A percentile compares a stretch with the other conserved stretches of the same genome.
Conservation (phyloP, 352 stramenopile species). For the Phytophthora sp. region DNA sequence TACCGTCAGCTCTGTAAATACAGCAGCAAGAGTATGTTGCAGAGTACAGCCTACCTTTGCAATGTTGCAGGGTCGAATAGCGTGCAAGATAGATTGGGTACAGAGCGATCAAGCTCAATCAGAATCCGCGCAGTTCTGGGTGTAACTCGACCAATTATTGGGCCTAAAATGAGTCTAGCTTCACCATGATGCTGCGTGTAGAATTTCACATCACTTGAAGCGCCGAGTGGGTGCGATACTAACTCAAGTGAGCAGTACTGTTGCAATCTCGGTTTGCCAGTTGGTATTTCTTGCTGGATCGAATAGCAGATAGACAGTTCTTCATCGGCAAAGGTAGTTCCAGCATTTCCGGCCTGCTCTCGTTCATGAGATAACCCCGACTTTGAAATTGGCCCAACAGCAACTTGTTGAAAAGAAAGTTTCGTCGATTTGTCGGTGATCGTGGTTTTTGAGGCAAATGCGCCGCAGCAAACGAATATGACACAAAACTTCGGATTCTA, state of each 20-base stretch:
- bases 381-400: conserved; percentile 49
- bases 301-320: conserved; percentile 4
- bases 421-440: conserved; percentile 40
- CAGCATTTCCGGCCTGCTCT: background rate
- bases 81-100: conserved; percentile 44
- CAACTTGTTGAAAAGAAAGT: conserved; percentile 54
- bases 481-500: conserved; percentile 50
- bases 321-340: background rate
- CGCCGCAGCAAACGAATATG: conserved; percentile 50
- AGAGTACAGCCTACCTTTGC: conserved; percentile 46
- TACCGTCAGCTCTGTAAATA: background rate
- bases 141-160: conserved; percentile 69
- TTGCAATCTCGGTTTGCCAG: conserved; percentile 11
- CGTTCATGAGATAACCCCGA: background rate
- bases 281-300: conserved; percentile 37
- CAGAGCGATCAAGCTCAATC: conserved; percentile 61
- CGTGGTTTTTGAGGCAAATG: conserved; percentile 35
- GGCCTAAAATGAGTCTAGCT: conserved; percentile 58
- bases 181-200: conserved; percentile 44
- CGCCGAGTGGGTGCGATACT: conserved; percentile 48
- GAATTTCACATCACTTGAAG: conserved; percentile 42
- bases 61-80: conserved; percentile 40
- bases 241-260: conserved; percentile 62
- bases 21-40: background rate
- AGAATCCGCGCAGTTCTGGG: conserved; percentile 59